phyloP scores from a whole-genome alignment of 2,329 filamentous ascomycete species.

The Fusarium neocosmosporiellum region DNA sequence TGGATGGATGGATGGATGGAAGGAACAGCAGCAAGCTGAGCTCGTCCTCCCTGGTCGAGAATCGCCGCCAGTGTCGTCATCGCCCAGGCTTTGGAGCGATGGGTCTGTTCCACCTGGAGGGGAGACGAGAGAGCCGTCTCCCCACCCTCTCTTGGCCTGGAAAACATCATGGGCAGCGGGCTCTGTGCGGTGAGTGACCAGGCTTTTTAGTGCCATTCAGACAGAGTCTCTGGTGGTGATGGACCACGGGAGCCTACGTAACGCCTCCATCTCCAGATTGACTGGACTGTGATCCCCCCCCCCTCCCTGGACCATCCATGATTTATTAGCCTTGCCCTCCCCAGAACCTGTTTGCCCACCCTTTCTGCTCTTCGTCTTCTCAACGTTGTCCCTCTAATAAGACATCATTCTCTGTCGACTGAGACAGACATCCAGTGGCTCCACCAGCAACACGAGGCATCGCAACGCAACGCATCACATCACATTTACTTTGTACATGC shows the following conservation, averaged over 20 bases:
- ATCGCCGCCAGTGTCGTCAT: constrained; percentile 32
- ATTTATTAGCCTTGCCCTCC: not conserved
- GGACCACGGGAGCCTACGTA: constrained; percentile 23
- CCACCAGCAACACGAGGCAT: not conserved
- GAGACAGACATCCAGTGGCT: constrained; percentile 19
- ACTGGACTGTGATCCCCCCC: not conserved
- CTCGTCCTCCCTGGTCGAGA: not conserved
- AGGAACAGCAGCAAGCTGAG: constrained; percentile 12
- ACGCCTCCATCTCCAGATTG: constrained; percentile 6
- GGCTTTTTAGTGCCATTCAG: constrained; percentile 20
- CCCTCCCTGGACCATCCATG: not conserved
- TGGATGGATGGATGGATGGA: not conserved
- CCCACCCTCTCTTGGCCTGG: not conserved
- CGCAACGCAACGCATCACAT: not conserved
- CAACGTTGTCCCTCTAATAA: not conserved
- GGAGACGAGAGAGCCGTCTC: constrained; percentile 6
- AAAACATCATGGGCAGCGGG: constrained; percentile 3
- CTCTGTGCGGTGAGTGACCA: not conserved
- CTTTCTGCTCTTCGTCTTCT: not conserved
- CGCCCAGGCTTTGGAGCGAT: constrained; percentile 3
- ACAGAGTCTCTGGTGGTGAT: not conserved
- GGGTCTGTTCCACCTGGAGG: constrained; percentile 11
- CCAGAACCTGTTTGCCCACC: not conserved
- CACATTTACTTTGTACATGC: not conserved
- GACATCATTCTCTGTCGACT: constrained; percentile 7